phyloP scores from a whole-genome alignment of 805 yeast species.

The Teunomyces panamensis region DNA sequence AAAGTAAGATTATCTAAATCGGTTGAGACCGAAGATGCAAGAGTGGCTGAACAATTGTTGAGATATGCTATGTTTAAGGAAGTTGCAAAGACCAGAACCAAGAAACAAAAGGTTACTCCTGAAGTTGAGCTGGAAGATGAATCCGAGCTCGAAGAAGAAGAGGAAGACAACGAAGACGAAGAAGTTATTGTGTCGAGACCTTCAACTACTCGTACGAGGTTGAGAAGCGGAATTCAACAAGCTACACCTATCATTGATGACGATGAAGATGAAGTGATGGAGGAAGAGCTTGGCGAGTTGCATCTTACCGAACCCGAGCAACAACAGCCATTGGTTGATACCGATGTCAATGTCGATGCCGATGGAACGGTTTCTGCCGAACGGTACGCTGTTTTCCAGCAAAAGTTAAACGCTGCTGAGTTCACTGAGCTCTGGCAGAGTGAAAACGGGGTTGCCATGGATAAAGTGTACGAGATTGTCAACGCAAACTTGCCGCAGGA shows the following conservation, averaged over 20 bases:
- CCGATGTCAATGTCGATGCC: conserved; percentile 17
- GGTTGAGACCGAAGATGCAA: conserved; percentile 75
- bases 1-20: conserved; percentile 82
- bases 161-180: conserved; percentile 26
- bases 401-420: too few relatives aligned
- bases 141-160: conserved; percentile 25
- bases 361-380: conserved; percentile 26
- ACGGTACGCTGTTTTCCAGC: conserved; percentile 19
- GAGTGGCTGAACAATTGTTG: conserved; percentile 79
- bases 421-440: conserved; percentile 29
- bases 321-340: conserved; percentile 24
- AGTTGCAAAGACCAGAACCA: conserved; percentile 39
- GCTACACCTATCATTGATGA: conserved; percentile 7
- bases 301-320: conserved; percentile 25
- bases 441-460: conserved; percentile 29
- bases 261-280: conserved; percentile 16
- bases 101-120: conserved; percentile 24
- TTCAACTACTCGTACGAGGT: conserved; percentile 17
- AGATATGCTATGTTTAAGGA: conserved; percentile 86
- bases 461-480: conserved; percentile 28
- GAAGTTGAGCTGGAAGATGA: conserved; percentile 27
- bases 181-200: conserved; percentile 14
- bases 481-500: conserved; percentile 39
- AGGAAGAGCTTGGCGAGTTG: conserved; percentile 25
- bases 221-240: conserved; percentile 11